Conservation (phyloP, 2,329 filamentous ascomycete species). For the Ophiosphaerella herpotricha region DNA sequence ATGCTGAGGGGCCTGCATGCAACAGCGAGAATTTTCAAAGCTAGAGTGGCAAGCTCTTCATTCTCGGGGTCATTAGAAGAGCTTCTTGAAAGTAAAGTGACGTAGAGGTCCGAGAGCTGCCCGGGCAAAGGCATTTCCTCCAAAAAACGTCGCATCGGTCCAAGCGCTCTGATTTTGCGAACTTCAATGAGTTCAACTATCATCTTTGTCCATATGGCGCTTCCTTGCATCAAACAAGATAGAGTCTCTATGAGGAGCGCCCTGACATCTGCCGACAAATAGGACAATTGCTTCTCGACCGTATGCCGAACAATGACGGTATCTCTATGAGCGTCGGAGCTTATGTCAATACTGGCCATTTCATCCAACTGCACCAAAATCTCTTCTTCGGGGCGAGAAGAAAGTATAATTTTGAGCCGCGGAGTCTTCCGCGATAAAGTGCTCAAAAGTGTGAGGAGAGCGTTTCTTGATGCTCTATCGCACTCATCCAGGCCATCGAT, state of each 20-base stretch:
- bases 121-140: neutral
- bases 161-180: neutral
- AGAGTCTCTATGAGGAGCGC: neutral
- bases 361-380: neutral
- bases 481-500: constrained; percentile 11
- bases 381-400: neutral
- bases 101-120: neutral
- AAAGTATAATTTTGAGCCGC: neutral
- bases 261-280: neutral
- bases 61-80: neutral
- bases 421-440: neutral
- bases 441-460: neutral
- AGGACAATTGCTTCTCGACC: neutral
- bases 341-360: neutral
- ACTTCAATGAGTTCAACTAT: neutral
- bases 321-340: neutral
- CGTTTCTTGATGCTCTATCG: constrained; percentile 4
- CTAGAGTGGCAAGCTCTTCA: neutral
- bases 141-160: neutral
- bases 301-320: neutral
- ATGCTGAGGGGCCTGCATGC: neutral
- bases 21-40: neutral
- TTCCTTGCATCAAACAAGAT: neutral
- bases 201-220: neutral
- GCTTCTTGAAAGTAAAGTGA: neutral